Base-by-base conservation (phyloP, 2,329 filamentous ascomycete species). In the Paecilomyces fulvus region DNA sequence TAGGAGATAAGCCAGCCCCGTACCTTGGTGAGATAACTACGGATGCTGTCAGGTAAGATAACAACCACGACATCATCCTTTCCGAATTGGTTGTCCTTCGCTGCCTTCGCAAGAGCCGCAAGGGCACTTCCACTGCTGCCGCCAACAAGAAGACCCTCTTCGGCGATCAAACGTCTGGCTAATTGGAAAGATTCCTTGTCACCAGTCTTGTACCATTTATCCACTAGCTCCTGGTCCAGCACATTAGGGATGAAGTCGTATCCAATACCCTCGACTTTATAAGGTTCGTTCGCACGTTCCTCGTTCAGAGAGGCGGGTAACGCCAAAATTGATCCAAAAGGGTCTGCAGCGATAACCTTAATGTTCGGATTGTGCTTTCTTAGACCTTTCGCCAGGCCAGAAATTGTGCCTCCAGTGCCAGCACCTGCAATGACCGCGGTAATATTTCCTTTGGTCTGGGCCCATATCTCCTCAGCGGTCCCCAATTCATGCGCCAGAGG, bases 211-310 rank as follows among this genome's bases (percentile, higher is more conserved):
- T 96, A 97, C 94, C 94, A 99, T 69, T 87, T 88, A 73, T 96
- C 89, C 30, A 99, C 89, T 4, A 83, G 72, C 28, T 85, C 75
- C 67, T 87, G 90, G 63, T 94, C 86, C 55, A 99, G 79, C 4
- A 99, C 95, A 23, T 97, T 90, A 6, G 95, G 94, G 58, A 99
- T 88, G 72, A 99, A 99, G 73, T 99, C 94, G 72, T 99, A 99
- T 20, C 94, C 94, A 66, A 99, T 99, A 49, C 94, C 94, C 77
- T 99, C 94, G 0, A 99, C 94, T 78, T 99, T 97, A 79, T 99
- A 99, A 1, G 86, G 80, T 72, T 90, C 85, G 68, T 96, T 92
- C 59, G 83, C 82, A 69, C 86, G 83, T 61, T 89, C 87, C 51
- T 89, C 79, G 73, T 99, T 99, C 63, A 99, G 77, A 5, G 73